Evolutionary conservation across 2,329 filamentous ascomycete species (phyloP).

Genomic region (Sporothrix humicola): DNA sequence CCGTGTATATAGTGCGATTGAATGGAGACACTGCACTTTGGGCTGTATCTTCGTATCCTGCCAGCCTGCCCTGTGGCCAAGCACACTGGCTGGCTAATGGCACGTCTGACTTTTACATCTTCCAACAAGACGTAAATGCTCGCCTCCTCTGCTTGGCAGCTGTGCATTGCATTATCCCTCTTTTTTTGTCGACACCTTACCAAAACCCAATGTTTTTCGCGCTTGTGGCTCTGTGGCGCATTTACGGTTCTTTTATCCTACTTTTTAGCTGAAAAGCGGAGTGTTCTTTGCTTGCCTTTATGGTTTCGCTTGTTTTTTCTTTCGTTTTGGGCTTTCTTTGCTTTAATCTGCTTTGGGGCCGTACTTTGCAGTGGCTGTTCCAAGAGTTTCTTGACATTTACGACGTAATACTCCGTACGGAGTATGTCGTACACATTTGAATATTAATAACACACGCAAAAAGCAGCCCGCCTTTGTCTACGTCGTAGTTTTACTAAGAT

Average conservation of each 20-base stretch:
- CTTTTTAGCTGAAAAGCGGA: background rate
- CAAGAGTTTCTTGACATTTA: background rate
- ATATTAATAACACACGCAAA: no score
- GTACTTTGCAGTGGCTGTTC: background rate
- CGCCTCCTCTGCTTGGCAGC: background rate
- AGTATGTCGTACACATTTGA: no score
- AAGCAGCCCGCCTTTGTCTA: no score
- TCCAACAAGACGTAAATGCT: background rate
- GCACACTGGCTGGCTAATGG: background rate
- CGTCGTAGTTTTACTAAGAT: no score
- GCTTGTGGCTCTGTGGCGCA: conserved; percentile 14
- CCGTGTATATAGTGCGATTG: background rate
- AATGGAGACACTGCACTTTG: no score
- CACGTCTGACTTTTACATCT: background rate
- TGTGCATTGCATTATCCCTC: background rate
- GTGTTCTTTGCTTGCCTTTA: background rate
- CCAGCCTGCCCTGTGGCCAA: no score
- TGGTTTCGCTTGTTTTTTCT: background rate
- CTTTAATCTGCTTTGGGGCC: background rate
- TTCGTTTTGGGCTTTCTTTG: background rate
- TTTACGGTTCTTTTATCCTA: background rate
- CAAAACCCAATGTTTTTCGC: background rate
- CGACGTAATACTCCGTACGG: no score
- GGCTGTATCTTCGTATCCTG: no score
- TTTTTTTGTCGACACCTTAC: background rate